Evolutionary conservation across 192 early-diverging fungal species (phyloP), one percentile per base, ranked within the genome.

Genomic region (Podila clonocystis): DNA sequence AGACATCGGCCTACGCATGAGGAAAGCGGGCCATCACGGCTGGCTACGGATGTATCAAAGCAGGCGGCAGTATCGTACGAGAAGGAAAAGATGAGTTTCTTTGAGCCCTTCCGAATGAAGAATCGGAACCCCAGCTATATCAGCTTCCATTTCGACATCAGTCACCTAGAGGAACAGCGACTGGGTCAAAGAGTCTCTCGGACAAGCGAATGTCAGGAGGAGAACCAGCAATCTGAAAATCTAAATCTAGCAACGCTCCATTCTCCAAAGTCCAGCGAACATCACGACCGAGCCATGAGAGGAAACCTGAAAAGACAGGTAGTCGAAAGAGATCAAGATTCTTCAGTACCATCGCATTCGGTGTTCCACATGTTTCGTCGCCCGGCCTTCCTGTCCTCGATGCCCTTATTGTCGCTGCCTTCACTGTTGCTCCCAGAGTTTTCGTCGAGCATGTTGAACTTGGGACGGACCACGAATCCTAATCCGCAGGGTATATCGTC

Each of bases 61-160:
- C 52, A 24, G 52, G 22, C 17, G 20, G 52, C 24, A 55, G 2
- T 22, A 9, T 55, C 24, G n/a, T 55, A 26, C 11, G 52, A 55
- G 11, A 55, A 55, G 24, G n/a, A 22, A 55, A 55, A 55, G 57
- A 15, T 22, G 13, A 58, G n/a, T 58, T 22, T 58, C 24, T 28
- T 29, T 29, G 22, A 65, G 45, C 63, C 63, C 22, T 65, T 65
- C 26, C 36, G 29, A 11, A 19, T 29, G 24, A 24, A 50, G 11
- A 19, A 41, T 9, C 26, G 50, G 30, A 24, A 19, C 52, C 49
- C 48, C 9, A 55, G 20, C 50, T 67, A 67, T 22, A 31, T 67
- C 50, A 67, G 65, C n/a, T 67, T 67, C 28, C 65, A 67, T 33
- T 55, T 55, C 50, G 65, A 67, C 22, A 30, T 67, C 20, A 67